phyloP scores from a whole-genome alignment of 768 basidiomycete species.

The Lentinus tigrinus region DNA sequence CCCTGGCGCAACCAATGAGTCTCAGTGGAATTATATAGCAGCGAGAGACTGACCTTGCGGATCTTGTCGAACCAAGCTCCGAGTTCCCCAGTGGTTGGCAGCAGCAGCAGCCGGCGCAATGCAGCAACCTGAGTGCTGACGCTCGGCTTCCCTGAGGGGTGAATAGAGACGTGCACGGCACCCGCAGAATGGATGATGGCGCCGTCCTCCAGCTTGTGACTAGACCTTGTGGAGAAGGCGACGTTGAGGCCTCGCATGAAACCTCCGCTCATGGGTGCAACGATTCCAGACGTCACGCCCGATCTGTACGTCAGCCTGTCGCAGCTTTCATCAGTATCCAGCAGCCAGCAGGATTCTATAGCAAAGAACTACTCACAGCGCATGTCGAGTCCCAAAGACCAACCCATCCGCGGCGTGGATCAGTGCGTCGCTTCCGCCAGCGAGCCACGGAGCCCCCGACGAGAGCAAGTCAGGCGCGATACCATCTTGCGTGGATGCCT shows the following conservation, averaged over 20 bases:
- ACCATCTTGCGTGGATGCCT: slow-evolving; percentile 59
- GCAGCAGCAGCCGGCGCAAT: slow-evolving; percentile 51
- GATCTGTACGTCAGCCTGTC: slow-evolving; percentile 69
- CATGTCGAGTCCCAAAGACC: slow-evolving; percentile 59
- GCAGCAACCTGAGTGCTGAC: slow-evolving; percentile 69
- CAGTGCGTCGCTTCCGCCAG: slow-evolving; percentile 37
- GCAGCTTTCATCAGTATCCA: not conserved
- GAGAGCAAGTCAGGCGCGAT: slow-evolving; percentile 47
- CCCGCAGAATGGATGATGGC: slow-evolving; percentile 62
- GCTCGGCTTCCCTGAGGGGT: slow-evolving; percentile 43
- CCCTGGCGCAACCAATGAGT: slow-evolving; percentile 36
- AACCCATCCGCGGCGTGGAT: slow-evolving; percentile 72
- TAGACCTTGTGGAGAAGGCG: slow-evolving; percentile 57
- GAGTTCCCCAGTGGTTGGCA: slow-evolving; percentile 38
- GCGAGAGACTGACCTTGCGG: slow-evolving; percentile 36
- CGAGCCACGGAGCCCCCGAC: slow-evolving; percentile 33
- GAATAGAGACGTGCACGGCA: slow-evolving; percentile 67
- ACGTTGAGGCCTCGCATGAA: slow-evolving; percentile 65
- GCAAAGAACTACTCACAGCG: slow-evolving; percentile 42
- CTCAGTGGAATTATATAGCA: too few relatives aligned
- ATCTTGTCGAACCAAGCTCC: slow-evolving; percentile 43
- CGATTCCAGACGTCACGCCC: slow-evolving; percentile 71
- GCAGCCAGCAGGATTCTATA: too few relatives aligned
- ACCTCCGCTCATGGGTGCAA: slow-evolving; percentile 53
- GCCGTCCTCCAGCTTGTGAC: slow-evolving; percentile 54